Conservation (phyloP, 169 alveolate genomes). For the Cryptosporidium felis region DNA sequence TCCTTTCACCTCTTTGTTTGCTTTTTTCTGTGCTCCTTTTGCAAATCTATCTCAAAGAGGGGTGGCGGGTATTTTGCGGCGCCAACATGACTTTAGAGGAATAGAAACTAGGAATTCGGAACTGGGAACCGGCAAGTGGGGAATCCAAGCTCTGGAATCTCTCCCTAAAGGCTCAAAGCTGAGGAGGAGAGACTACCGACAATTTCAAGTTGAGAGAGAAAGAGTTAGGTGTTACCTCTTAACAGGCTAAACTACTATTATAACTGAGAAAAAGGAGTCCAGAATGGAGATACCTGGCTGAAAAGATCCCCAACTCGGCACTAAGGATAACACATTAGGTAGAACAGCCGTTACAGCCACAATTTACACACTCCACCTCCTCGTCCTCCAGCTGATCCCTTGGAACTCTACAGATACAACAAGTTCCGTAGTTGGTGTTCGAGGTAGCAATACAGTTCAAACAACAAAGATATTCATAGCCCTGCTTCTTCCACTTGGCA, state of each 20-base stretch:
- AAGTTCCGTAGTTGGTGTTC: constrained; percentile 92
- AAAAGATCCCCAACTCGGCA: background rate
- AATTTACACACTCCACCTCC: constrained; percentile 93
- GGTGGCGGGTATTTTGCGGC: constrained; percentile 27
- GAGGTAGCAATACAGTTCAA: constrained; percentile 91
- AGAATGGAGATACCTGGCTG: background rate
- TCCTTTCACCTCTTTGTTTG: too few species aligned
- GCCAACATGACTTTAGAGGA: too few species aligned
- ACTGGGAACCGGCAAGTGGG: too few species aligned
- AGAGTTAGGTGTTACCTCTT: too few species aligned
- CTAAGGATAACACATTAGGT: constrained; percentile 72
- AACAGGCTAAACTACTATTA: background rate
- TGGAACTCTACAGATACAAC: constrained; percentile 99
- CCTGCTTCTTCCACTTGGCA: constrained; percentile 99
- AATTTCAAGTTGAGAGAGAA: too few species aligned
- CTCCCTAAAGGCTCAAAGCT: too few species aligned
- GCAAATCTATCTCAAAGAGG: constrained; percentile 61
- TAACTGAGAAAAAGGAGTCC: background rate
- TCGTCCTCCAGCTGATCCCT: constrained; percentile 90
- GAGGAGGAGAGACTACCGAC: too few species aligned
- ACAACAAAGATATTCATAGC: constrained; percentile 98
- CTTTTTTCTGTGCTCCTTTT: constrained; percentile 15
- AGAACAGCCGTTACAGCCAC: constrained; percentile 99
- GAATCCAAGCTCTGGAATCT: too few species aligned
- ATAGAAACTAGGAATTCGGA: too few species aligned